Conservation (phyloP, 2,329 filamentous ascomycete species). For the Akanthomyces uredinophilus region DNA sequence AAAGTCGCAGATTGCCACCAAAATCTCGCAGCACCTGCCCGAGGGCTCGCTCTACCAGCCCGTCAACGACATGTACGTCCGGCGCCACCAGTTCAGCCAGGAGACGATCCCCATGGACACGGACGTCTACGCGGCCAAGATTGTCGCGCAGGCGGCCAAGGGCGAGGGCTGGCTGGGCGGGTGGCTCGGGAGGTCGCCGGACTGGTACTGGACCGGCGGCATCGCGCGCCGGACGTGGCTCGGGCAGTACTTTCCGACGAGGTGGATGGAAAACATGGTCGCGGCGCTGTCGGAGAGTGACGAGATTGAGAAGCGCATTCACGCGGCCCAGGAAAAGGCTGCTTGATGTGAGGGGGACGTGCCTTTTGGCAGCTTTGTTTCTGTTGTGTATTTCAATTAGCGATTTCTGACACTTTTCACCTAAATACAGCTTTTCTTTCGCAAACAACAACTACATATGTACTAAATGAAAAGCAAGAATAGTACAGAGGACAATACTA, state of each 20-base stretch:
- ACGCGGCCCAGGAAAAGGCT: not conserved
- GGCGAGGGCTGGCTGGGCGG: constrained; percentile 28
- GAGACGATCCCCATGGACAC: constrained; percentile 40
- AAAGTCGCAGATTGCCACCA: constrained; percentile 43
- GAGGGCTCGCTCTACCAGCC: constrained; percentile 42
- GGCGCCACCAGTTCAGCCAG: constrained; percentile 45
- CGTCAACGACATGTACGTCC: constrained; percentile 41
- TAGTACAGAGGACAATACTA: not conserved
- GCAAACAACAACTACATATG: too few relatives aligned
- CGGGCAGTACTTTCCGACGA: constrained; percentile 6
- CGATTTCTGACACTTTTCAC: not conserved
- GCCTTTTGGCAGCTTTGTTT: not conserved
- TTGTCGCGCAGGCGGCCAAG: constrained; percentile 39
- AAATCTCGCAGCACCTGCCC: constrained; percentile 37
- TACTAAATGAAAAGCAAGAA: too few relatives aligned
- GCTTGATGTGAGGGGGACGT: not conserved
- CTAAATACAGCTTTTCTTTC: too few relatives aligned
- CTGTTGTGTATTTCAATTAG: not conserved
- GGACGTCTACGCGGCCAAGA: constrained; percentile 35
- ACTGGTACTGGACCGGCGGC: constrained; percentile 19
- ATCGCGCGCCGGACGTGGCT: constrained; percentile 8
- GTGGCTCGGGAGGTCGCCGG: constrained; percentile 20
- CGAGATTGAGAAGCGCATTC: not conserved
- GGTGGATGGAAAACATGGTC: constrained; percentile 1
- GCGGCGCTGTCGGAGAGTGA: constrained; percentile 8